phyloP scores from a whole-genome alignment of 2,329 filamentous ascomycete genomes.

The Mycosphaerella arachidis region DNA sequence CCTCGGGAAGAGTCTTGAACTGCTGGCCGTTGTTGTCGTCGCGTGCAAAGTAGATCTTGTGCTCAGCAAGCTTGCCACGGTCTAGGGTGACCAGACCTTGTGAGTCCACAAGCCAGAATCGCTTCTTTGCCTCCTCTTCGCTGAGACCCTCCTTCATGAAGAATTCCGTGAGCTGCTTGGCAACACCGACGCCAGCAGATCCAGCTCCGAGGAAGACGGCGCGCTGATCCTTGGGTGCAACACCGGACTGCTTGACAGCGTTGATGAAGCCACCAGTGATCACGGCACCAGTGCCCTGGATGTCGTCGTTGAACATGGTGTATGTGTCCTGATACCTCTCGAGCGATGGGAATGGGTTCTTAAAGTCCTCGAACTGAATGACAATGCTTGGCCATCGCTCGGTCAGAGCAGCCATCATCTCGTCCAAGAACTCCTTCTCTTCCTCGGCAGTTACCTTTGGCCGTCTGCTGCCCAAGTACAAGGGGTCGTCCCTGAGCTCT shows the following conservation, averaged over 20 bases:
- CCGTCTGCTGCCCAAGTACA: constrained; percentile 86
- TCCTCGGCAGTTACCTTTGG: constrained; percentile 73
- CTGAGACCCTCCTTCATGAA: constrained; percentile 88
- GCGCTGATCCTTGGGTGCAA: constrained; percentile 83
- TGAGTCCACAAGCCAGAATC: constrained; percentile 97
- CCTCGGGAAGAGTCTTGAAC: constrained; percentile 75
- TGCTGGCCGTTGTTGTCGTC: constrained; percentile 62
- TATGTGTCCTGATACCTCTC: constrained; percentile 83
- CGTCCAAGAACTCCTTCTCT: constrained; percentile 89
- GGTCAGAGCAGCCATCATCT: constrained; percentile 88
- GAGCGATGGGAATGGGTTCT: constrained; percentile 92
- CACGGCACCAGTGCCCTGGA: constrained; percentile 94
- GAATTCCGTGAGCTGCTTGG: constrained; percentile 95
- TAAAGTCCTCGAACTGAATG: constrained; percentile 96
- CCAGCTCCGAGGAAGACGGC: constrained; percentile 96
- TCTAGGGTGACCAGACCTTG: constrained; percentile 83
- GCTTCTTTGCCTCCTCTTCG: constrained; percentile 78
- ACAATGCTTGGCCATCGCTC: constrained; percentile 70
- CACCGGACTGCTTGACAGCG: constrained; percentile 75
- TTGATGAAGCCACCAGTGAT: constrained; percentile 78
- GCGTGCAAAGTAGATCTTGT: constrained; percentile 67
- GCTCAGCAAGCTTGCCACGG: constrained; percentile 84
- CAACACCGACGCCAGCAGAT: constrained; percentile 92
- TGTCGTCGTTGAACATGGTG: constrained; percentile 98
- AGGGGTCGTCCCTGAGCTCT: constrained; percentile 66